phyloP scores from a whole-genome alignment of 106 monocot species.

The Amphibolis antarctica region DNA sequence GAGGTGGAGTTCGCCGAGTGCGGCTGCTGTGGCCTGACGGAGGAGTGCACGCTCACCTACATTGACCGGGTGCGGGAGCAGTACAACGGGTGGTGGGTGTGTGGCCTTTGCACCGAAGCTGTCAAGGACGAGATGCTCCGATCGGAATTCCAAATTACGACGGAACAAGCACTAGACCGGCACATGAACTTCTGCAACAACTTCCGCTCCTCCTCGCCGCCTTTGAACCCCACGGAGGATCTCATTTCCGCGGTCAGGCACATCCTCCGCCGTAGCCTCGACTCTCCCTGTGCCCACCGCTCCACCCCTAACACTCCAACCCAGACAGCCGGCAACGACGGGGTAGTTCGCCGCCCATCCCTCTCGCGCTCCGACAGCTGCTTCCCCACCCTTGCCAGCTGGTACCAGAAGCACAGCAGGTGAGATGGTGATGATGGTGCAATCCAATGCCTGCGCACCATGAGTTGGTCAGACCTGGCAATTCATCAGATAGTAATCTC shows the following conservation, averaged over 20 bases:
- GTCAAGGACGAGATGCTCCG: conserved; percentile 26
- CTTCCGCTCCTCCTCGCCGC: not conserved
- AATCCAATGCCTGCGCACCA: no score
- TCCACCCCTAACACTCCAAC: conserved; percentile 3
- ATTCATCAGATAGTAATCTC: no score
- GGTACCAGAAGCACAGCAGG: not conserved
- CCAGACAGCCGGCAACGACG: not conserved
- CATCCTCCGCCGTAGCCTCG: conserved; percentile 15
- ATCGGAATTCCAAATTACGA: not conserved
- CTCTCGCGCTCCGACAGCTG: conserved; percentile 4
- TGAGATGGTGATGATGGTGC: not conserved
- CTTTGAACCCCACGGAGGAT: not conserved
- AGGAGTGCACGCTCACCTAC: conserved; percentile 33
- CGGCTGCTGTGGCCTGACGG: conserved; percentile 29
- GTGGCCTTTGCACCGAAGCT: conserved; percentile 26
- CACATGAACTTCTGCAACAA: conserved; percentile 16
- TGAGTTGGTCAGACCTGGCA: no score
- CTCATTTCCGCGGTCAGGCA: conserved; percentile 11
- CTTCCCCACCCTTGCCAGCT: conserved; percentile 8
- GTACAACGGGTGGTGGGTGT: conserved; percentile 18
- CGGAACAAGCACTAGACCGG: conserved; percentile 7
- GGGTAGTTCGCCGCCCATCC: not conserved
- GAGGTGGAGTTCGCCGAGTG: conserved; percentile 14
- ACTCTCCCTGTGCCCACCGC: conserved; percentile 3
- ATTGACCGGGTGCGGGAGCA: conserved; percentile 10